Evolutionary conservation across 441 rosid species (phyloP), one percentile per base, ranked within the genome.

Genomic region (Corymbia calophylla): DNA sequence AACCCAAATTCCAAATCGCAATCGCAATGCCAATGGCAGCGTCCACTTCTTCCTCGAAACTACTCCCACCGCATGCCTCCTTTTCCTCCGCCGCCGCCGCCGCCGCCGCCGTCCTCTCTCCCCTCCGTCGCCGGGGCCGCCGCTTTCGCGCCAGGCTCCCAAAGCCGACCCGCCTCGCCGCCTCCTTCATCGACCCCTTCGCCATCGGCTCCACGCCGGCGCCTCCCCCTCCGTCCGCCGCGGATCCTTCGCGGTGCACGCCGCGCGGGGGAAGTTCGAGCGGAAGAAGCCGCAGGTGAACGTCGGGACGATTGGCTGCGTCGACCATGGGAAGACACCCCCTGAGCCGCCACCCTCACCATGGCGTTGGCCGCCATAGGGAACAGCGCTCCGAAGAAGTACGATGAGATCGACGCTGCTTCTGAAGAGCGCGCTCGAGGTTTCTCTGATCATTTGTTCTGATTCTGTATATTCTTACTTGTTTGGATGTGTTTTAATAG

Each of bases 281-380:
- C 89, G 99, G 53, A 96, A 96, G 92, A 98, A 98, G 58, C 99
- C 99, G 87, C 99, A 96, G 27, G 94, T 98, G 82, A 97, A 98
- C 94, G 95, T 98, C 89, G 98, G 99, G 14, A 96, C 99, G 3
- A 98, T 96, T 54, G 99, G 99, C 60, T 99, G 96, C 51, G 99
- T 97, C 87, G 99, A 98, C 98, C 99, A 96, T 73, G 99, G 99
- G 25, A 97, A 98, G 91, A 98, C 44, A 99, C 32, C 96, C 99
- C 39, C 91, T 96, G 62, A 98, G 39, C 98, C n/a, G 99, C 98
- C 7, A 97, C 99, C 80, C 94, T 96, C 35, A 97, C 99, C 92
- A 98, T 97, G 99, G 99, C 98, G 51, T 89, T 96, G 25, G 99
- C 99, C 85, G 87, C 96, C 81, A 73, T 94, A 87, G 98, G 99